phyloP scores from a whole-genome alignment of 2,329 filamentous ascomycete genomes.

The Laburnicola sp. region DNA sequence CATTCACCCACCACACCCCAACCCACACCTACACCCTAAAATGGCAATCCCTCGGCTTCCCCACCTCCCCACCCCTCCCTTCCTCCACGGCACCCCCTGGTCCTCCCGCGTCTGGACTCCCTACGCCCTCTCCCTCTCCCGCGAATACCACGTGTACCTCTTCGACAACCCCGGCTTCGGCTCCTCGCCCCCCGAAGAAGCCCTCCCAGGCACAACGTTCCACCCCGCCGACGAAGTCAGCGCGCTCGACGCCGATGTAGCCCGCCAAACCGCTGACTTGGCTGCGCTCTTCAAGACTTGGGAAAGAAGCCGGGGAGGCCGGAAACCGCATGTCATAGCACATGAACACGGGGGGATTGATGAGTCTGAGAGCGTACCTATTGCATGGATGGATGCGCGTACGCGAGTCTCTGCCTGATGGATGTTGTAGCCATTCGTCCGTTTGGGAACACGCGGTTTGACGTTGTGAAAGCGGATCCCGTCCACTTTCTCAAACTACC shows the following conservation, averaged over 20 bases:
- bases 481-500: slow-evolving; percentile 17
- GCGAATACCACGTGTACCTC: slow-evolving; percentile 21
- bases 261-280: slow-evolving; percentile 22
- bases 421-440: slow-evolving; percentile 27
- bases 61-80: slow-evolving; percentile 15
- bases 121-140: slow-evolving; percentile 20
- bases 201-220: not conserved
- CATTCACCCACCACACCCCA: slow-evolving; percentile 16
- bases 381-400: slow-evolving; percentile 17
- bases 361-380: slow-evolving; percentile 24
- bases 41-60: slow-evolving; percentile 19
- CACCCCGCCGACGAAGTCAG: slow-evolving; percentile 4
- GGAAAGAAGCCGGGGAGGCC: slow-evolving; percentile 11
- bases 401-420: slow-evolving; percentile 22
- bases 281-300: slow-evolving; percentile 21
- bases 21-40: slow-evolving; percentile 20
- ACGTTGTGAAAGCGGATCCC: slow-evolving; percentile 17
- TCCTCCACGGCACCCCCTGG: slow-evolving; percentile 31
- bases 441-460: slow-evolving; percentile 25
- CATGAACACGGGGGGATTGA: slow-evolving; percentile 26
- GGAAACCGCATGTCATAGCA: slow-evolving; percentile 22
- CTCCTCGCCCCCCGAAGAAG: slow-evolving; percentile 17
- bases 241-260: slow-evolving; percentile 19
- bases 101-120: slow-evolving; percentile 24
- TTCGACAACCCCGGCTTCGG: slow-evolving; percentile 29